Conservation (phyloP, 2,329 filamentous ascomycete species). For the Neonectria coccinea region DNA sequence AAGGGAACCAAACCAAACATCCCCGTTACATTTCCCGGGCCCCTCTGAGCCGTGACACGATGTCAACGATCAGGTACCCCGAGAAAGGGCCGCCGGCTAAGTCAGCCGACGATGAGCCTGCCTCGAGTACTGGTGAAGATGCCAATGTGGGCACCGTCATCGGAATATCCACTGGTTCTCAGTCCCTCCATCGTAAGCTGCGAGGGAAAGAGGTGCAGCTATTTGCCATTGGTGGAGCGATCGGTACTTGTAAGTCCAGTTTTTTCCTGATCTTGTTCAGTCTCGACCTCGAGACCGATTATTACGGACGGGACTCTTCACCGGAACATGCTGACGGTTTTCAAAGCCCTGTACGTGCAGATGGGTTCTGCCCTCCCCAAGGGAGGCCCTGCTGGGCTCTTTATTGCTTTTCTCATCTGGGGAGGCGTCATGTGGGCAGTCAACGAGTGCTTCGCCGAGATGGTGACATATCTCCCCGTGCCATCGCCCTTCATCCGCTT, state of each 20-base stretch:
- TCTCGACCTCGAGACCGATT: neutral
- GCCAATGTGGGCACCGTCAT: slow-evolving; percentile 1
- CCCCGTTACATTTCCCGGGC: neutral
- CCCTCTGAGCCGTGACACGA: neutral
- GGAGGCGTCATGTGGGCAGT: slow-evolving; percentile 23
- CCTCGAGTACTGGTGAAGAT: slow-evolving; percentile 2
- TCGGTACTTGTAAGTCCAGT: slow-evolving; percentile 23
- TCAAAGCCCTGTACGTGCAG: slow-evolving; percentile 26
- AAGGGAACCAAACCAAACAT: neutral
- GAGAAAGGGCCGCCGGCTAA: slow-evolving; percentile 4
- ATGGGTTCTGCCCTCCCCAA: slow-evolving; percentile 28
- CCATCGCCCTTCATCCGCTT: slow-evolving; percentile 25
- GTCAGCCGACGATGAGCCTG: neutral
- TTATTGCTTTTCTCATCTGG: slow-evolving; percentile 24
- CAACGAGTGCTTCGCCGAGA: slow-evolving; percentile 27
- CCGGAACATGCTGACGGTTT: neutral
- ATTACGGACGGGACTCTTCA: neutral
- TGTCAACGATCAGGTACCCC: slow-evolving; percentile 2
- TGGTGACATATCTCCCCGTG: slow-evolving; percentile 23
- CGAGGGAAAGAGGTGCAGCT: slow-evolving; percentile 26
- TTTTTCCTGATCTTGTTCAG: neutral
- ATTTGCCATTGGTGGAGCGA: slow-evolving; percentile 28
- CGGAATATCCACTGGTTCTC: slow-evolving; percentile 18
- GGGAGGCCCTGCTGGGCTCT: slow-evolving; percentile 23
- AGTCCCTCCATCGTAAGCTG: slow-evolving; percentile 22